Evolutionary conservation across 345 rosid genomes (phyloP), one percentile per base, ranked within the genome.

Genomic region (Geranium brycei): DNA sequence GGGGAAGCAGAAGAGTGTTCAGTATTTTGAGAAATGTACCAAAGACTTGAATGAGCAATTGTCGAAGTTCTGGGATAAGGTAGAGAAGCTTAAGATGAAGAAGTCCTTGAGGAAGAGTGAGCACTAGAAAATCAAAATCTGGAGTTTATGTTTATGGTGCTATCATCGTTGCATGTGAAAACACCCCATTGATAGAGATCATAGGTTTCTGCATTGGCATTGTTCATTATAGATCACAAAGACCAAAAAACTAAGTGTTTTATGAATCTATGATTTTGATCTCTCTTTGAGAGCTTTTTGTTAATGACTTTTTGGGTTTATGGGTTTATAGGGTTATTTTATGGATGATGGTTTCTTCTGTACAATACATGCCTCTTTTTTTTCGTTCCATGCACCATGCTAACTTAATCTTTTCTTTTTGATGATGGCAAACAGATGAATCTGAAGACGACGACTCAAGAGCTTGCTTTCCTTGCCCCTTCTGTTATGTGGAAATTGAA

Each of bases 401-500:
- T 35, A 35, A 47, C 3, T 41, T 51, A 1, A 40, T 19, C 5
- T 31, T 57, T 57, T 63, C 40, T 23, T 51, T 57, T 60, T 69
- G 53, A 19, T 64, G 66, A 15, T 69, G 17, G 38, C 19, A 32
- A 47, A 41, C 84, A 70, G 81, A 65, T 66, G 41, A 58, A 60
- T 78, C 71, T 63, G 85, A 78, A 62, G 88, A 84, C 59, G 85
- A 79, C 0, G 79, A 84, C 69, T 17, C 64, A 10, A 76, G 69
- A 71, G 77, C 75, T 76, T 72, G 66, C 70, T 73, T 79, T 68
- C 78, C 78, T 2, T 79, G 84, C 64, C 91, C 86, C 68, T 83
- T 79, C 72, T 85, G 91, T 64, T 78, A 83, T 17, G 71, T 79
- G 67, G 85, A 81, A 12, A 73, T 81, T 58, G 87, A 83, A 63